These are phyloP conservation scores for Ulota crispa DNA, from an alignment of 225 moss, liverwort and hornwort genomes.

Conservation along the genomic window DNA sequence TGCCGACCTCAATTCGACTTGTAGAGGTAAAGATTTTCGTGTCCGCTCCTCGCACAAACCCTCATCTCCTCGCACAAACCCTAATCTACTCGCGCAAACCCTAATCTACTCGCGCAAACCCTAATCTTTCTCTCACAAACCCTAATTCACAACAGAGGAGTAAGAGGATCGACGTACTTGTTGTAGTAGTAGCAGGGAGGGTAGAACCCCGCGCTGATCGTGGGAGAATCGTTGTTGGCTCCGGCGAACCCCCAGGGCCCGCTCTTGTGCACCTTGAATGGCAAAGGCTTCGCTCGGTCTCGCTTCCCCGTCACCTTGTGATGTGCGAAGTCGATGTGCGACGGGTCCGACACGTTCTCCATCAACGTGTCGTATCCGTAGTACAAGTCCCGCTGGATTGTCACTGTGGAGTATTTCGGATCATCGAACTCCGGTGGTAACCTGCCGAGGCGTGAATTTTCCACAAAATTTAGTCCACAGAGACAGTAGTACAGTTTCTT, in stretches of 20 bases:
- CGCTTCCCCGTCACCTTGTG: conserved; percentile 88
- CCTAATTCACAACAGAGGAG: background rate
- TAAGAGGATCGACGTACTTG: conserved; percentile 38
- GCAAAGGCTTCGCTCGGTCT: conserved; percentile 85
- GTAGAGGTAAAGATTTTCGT: background rate
- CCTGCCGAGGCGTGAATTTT: conserved; percentile 26
- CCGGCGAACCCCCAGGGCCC: conserved; percentile 92
- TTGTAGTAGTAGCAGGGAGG: conserved; percentile 87
- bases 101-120: background rate
- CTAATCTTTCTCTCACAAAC: too few species aligned
- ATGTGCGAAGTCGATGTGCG: conserved; percentile 88
- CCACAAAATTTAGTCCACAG: background rate
- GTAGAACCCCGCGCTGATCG: conserved; percentile 71
- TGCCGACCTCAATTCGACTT: background rate
- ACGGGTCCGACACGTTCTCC: conserved; percentile 94
- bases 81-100: background rate
- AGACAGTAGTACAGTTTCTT: too few species aligned
- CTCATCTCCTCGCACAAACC: background rate
- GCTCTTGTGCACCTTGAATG: conserved; percentile 83
- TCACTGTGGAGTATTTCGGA: conserved; percentile 80
- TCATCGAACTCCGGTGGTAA: conserved; percentile 86
- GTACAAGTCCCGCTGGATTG: conserved; percentile 85
- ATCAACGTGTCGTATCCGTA: conserved; percentile 88
- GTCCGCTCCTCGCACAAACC: background rate
- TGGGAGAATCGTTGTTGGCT: conserved; percentile 70